Evolutionary conservation across 2,329 filamentous ascomycete genomes (phyloP).

Genomic region (Colletotrichum cordylinicola): DNA sequence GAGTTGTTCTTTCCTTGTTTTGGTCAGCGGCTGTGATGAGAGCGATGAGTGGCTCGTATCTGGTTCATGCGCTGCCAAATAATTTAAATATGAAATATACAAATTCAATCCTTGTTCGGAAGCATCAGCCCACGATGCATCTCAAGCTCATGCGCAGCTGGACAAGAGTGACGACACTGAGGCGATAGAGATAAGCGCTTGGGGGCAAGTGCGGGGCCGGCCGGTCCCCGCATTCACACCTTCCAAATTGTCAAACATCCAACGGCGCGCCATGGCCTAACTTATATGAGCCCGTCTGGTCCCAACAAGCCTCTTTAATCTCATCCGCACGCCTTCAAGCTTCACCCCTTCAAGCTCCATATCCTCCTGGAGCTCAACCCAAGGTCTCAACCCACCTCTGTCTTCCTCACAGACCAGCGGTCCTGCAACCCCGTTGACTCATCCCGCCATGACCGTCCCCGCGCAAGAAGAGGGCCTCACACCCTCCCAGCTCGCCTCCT

Average conservation of each 20-base stretch:
- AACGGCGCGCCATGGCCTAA: not conserved
- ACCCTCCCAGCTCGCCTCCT: constrained; percentile 72
- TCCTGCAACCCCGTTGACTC: not conserved
- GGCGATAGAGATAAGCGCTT: constrained; percentile 1
- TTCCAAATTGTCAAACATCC: not conserved
- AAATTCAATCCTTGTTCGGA: not conserved
- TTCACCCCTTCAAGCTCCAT: not conserved
- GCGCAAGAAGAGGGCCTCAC: constrained; percentile 63
- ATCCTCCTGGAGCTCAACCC: rapidly evolving
- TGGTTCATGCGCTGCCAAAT: not conserved
- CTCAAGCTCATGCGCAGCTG: not conserved
- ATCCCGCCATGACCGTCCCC: not conserved
- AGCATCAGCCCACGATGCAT: not conserved
- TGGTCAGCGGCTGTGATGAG: not conserved
- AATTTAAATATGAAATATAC: not conserved
- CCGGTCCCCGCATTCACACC: constrained; percentile 9
- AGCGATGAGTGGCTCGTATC: not conserved
- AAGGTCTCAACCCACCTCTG: not conserved
- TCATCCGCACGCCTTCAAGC: not conserved
- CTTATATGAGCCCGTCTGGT: not conserved
- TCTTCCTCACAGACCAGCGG: not conserved
- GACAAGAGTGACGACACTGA: not conserved
- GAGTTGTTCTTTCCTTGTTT: not conserved
- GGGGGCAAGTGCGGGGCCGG: constrained; percentile 5
- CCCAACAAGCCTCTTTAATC: not conserved